Evolutionary conservation across 495 filamentous ascomycete species (phyloP), one percentile per base, ranked within the genome.

Genomic region (Neurospora tetraspora): DNA sequence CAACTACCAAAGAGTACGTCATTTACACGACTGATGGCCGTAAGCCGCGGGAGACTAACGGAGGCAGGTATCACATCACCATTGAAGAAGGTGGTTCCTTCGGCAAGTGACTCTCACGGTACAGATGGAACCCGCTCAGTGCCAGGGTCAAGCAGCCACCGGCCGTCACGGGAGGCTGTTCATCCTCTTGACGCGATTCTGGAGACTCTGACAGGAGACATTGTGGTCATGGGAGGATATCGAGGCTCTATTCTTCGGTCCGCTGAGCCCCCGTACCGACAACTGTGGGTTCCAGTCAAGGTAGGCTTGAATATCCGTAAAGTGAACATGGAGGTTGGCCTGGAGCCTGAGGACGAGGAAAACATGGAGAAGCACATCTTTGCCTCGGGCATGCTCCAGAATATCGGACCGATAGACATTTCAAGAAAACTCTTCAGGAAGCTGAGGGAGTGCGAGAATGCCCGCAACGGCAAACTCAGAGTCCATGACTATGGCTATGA

Each of bases 401-500:
- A 96, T 78, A 92, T 98, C 70, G 96, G 96, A 0, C 94, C 94
- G 0, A 91, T 99, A 31, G 95, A 99, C 81, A 94, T 98, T 72
- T 92, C 93, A 36, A 89, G 88, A 70, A 86, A 92, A 23, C 82
- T 99, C 3, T 89, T 99, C 75, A 96, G 94, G 78, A 88, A 90
- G 31, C 77, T 98, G 38, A 85, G 88, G 72, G 89, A 91, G 40
- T 92, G 88, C 71, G 88, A 92, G 45, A 96, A 95, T 73, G 89
- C 89, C 3, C 81, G 86, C 45, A 86, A 85, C 16, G 92, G 92
- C 34, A 91, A 87, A 72, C 83, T 98, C 1, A 86, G 94, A 45
- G 89, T 98, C 3, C 91, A 92, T 81, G 91, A 98, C 74, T 99
- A 96, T 76, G 94, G 96, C 39, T 99, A 97, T 78, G 95, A 99